These are phyloP conservation scores for Dysphania ambrosioides DNA, from an alignment of 148 eudicot genomes.

Conservation along the genomic window DNA sequence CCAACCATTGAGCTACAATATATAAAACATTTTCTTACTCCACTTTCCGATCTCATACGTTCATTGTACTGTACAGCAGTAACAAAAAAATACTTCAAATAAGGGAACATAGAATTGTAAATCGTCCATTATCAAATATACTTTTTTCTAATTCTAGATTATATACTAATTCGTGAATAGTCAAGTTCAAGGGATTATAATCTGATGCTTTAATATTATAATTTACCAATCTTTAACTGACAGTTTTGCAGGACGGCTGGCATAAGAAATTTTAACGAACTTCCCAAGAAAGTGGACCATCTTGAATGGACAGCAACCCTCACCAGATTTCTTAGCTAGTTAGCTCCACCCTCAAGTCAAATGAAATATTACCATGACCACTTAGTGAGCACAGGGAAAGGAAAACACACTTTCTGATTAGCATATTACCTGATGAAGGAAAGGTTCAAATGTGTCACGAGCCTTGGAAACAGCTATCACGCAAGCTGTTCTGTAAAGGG, in stretches of 20 bases:
- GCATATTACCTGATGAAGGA: conserved; percentile 80
- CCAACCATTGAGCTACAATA: not conserved
- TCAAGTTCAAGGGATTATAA: not conserved
- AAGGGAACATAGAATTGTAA: not conserved
- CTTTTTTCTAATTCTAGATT: not conserved
- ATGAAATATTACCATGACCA: not conserved
- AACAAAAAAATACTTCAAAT: not conserved
- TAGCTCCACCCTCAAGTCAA: not conserved
- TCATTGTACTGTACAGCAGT: not conserved
- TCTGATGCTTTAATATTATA: not conserved
- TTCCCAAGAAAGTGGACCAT: not conserved
- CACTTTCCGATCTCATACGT: not conserved
- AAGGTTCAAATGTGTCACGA: conserved; percentile 97
- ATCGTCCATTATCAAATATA: not conserved
- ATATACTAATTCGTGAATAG: not conserved
- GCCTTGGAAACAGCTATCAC: conserved; percentile 99
- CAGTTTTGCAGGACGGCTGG: not conserved
- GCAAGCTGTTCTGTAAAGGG: conserved; percentile 76
- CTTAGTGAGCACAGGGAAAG: conserved; percentile 2
- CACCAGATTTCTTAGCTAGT: not conserved
- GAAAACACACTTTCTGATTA: conserved; percentile 1
- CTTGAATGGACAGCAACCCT: not conserved
- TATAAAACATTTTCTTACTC: not conserved
- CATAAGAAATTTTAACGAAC: not conserved
- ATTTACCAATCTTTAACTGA: not conserved